These are phyloP conservation scores for Cicer judaicum DNA, from an alignment of 306 rosid genomes.

Conservation along the genomic window DNA sequence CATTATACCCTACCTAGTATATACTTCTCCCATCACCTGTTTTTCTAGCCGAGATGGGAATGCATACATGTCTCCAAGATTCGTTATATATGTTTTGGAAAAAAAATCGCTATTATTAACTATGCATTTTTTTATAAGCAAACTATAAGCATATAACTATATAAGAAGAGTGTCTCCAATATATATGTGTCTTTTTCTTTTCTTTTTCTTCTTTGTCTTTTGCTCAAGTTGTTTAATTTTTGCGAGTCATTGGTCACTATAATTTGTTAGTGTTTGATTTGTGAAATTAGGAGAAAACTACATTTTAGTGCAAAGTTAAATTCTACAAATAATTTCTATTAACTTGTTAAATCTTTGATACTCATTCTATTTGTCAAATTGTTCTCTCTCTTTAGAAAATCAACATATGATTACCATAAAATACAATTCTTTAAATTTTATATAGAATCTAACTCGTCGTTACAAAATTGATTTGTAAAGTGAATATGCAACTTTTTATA, in stretches of 20 bases:
- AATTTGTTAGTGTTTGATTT: slow-evolving; percentile 30
- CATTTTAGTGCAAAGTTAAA: background rate
- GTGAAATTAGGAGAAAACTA: background rate
- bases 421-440: too few species aligned
- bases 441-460: too few species aligned
- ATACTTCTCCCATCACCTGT: background rate
- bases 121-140: too few species aligned
- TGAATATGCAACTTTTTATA: too few species aligned
- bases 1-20: background rate
- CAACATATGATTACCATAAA: too few species aligned
- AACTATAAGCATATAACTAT: slow-evolving; percentile 4
- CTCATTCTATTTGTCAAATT: too few species aligned
- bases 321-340: too few species aligned
- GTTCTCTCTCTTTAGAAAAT: too few species aligned
- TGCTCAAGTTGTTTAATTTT: background rate
- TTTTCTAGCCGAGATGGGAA: background rate
- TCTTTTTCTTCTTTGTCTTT: background rate
- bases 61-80: background rate
- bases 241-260: background rate
- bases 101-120: slow-evolving; percentile 22
- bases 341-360: too few species aligned
- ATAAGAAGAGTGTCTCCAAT: slow-evolving; percentile 13
- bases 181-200: background rate
- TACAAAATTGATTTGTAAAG: too few species aligned
- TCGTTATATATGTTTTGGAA: slow-evolving; percentile 27